A percentile compares a stretch with the other conserved stretches of the same genome.
Evolutionary conservation across 805 yeast species (phyloP).

Genomic region (Metschnikowia reukaufii): DNA sequence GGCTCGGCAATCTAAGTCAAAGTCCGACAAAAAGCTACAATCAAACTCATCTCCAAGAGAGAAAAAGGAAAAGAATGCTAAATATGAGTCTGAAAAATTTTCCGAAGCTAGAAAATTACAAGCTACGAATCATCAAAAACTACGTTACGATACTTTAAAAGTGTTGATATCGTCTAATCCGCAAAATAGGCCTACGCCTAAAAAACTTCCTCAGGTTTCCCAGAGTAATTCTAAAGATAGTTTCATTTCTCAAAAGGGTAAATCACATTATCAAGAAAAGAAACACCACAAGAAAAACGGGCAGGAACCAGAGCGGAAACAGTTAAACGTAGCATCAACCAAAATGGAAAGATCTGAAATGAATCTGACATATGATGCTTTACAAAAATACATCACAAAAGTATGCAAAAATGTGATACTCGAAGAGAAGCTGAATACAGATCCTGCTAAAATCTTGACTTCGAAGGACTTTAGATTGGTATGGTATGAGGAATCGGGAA

Average conservation of each 20-base stretch:
- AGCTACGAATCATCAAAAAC: neutral
- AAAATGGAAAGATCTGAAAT: constrained; percentile 21
- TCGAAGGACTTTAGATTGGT: constrained; percentile 44
- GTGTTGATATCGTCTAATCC: neutral
- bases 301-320: too few species aligned
- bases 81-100: too few species aligned
- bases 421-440: constrained; percentile 49
- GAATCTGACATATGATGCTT: constrained; percentile 44
- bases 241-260: neutral
- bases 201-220: neutral
- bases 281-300: neutral
- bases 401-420: constrained; percentile 59
- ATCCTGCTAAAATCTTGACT: constrained; percentile 42
- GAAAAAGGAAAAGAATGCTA: neutral
- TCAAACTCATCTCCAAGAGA: neutral
- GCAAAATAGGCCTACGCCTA: neutral
- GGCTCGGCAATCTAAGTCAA: too few species aligned
- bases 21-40: too few species aligned
- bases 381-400: constrained; percentile 54
- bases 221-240: neutral
- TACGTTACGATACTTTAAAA: neutral
- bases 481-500: constrained; percentile 33
- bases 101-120: neutral
- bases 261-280: neutral
- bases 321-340: too few species aligned